Base-by-base conservation (phyloP, 257 asterid species). In the Primulina eburnea region DNA sequence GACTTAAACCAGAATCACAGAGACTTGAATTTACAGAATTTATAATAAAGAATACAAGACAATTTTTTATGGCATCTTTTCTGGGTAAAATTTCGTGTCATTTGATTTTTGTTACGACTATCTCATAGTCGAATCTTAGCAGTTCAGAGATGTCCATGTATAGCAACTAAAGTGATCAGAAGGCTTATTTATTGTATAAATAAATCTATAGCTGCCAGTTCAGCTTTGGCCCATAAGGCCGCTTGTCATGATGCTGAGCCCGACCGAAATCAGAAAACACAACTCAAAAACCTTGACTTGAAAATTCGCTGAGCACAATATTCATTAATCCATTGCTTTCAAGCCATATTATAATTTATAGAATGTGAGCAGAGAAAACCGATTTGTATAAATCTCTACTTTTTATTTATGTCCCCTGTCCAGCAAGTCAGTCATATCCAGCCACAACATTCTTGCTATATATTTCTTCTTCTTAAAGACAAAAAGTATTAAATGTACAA, bases 1-100 rank as follows among this genome's bases (percentile, higher is more conserved):
- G 65, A 65, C 63, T 65, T 74, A 60, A 50, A 72, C 81, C 79
- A 82, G 71, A 71, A 71, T 65, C 71, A 32, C 28, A 7, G 24
- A 73, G 30, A 67, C 8, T 61, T 32, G 11, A 12, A 60, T 34
- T 43, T 32, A 32, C 21, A 75, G 43, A 4, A 28, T 0, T 5
- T 24, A 47, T 9, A n/a, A 60, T 24, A 68, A 37, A 47, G 26
- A 29, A 59, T 64, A 43, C 30, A 28, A 63, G 60, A 63, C 69
- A 58, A 52, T 52, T 17, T 24, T 53, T 43, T 60, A 64, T 61
- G n/a, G 35, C 20, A 14, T 29, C 33, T 60, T 61, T 63, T 40
- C 26, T 12, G 50, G 65, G 67, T 26, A 18, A 62, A 33, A 30
- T n/a, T 38, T 28, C 21, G 60, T 69, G 14, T 63, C 29, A 50